phyloP scores from a whole-genome alignment of 768 basidiomycete genomes.

The Pleurotus tuoliensis region DNA sequence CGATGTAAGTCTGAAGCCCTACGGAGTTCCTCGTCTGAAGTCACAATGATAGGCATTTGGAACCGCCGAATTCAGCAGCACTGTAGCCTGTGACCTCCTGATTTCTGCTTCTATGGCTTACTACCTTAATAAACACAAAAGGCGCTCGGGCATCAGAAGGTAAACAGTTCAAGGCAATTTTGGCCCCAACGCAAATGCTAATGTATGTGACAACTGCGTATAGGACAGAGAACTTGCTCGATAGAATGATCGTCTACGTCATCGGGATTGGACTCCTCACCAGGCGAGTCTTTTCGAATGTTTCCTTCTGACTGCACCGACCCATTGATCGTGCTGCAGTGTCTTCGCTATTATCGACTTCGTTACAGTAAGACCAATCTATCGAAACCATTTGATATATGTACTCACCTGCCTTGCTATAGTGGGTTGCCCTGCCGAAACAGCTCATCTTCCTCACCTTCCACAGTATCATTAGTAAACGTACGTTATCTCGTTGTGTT shows the following conservation, averaged over 20 bases:
- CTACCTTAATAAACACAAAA: not conserved
- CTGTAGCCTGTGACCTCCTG: not conserved
- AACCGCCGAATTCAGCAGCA: not conserved
- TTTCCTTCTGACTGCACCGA: not conserved
- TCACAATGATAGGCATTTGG: not conserved
- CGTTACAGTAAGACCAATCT: not conserved
- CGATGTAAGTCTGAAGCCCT: not conserved
- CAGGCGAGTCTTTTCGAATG: not conserved
- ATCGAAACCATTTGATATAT: not conserved
- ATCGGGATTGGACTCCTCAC: slow-evolving; percentile 1
- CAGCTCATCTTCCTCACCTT: slow-evolving; percentile 5
- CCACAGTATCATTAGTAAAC: slow-evolving; percentile 3
- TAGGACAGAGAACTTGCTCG: slow-evolving; percentile 3
- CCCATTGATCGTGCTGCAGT: not conserved
- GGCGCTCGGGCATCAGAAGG: not conserved
- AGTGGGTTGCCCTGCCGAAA: slow-evolving; percentile 1
- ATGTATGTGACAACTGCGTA: not conserved
- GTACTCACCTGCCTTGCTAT: not conserved
- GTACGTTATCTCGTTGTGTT: not conserved
- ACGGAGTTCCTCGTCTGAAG: too few species aligned
- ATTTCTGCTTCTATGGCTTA: not conserved
- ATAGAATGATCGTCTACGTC: slow-evolving; percentile 1
- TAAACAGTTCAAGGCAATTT: too few species aligned
- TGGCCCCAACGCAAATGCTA: not conserved
- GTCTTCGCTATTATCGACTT: not conserved